Percentiles rank a stretch among this genome's conserved stretches.
Conservation (phyloP, 2,329 filamentous ascomycete genomes). For the Simplicillium aogashimaense region DNA sequence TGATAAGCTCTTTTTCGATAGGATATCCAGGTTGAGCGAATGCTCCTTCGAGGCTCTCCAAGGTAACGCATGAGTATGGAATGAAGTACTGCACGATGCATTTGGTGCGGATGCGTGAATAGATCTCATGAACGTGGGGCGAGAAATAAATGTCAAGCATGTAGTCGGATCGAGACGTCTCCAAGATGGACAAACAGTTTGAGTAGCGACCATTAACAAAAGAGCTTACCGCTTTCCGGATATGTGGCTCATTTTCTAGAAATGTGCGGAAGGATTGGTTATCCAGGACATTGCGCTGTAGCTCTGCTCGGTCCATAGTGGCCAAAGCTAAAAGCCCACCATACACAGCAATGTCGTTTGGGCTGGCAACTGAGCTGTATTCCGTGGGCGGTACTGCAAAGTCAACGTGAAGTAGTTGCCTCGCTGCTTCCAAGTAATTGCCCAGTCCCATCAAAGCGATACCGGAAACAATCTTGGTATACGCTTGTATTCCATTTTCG, state of each 20-base stretch:
- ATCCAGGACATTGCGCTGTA: constrained; percentile 70
- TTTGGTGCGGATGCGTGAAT: constrained; percentile 70
- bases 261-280: constrained; percentile 75
- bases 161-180: constrained; percentile 75
- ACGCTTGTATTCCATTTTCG: constrained; percentile 33
- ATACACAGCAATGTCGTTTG: constrained; percentile 87
- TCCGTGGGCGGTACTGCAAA: constrained; percentile 34
- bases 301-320: constrained; percentile 69
- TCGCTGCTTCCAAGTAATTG: constrained; percentile 54
- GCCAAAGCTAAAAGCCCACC: constrained; percentile 84
- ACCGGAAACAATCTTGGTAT: constrained; percentile 41
- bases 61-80: constrained; percentile 79
- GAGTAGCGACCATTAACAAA: constrained; percentile 90
- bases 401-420: constrained; percentile 57
- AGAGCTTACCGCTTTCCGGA: constrained; percentile 79
- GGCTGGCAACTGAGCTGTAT: constrained; percentile 64
- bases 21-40: constrained; percentile 57
- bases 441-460: constrained; percentile 36
- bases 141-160: constrained; percentile 83
- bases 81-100: constrained; percentile 89
- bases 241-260: constrained; percentile 86
- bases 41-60: constrained; percentile 66
- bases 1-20: constrained; percentile 65
- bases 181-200: constrained; percentile 71
- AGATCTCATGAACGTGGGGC: constrained; percentile 60